phyloP scores from a whole-genome alignment of 2,329 filamentous ascomycete species.

The Fusarium dlaminii region DNA sequence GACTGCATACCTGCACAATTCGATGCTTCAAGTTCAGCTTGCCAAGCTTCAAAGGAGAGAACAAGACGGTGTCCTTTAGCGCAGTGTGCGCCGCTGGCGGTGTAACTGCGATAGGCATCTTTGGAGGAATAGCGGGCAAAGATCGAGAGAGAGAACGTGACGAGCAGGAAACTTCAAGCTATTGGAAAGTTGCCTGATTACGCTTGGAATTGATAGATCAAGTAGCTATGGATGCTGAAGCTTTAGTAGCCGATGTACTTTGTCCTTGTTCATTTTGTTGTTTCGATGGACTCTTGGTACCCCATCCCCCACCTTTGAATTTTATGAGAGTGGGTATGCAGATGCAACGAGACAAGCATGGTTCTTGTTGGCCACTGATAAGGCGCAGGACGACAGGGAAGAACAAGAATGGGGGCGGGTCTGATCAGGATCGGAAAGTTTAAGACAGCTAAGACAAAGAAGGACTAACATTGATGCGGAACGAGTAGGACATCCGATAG shows the following conservation, averaged over 20 bases:
- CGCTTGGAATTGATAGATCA: neutral
- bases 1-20: conserved; percentile 45
- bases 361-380: neutral
- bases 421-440: neutral
- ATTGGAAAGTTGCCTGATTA: neutral
- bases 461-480: fast-evolving
- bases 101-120: conserved; percentile 30
- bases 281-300: neutral
- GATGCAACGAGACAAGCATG: neutral
- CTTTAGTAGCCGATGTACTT: conserved; percentile 2
- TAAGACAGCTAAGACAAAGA: neutral
- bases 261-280: neutral
- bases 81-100: conserved; percentile 29
- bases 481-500: neutral
- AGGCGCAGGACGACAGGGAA: neutral
- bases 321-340: neutral
- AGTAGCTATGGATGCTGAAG: conserved; percentile 3
- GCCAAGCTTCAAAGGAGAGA: conserved; percentile 49
- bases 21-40: conserved; percentile 48
- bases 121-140: neutral
- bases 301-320: neutral
- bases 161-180: neutral
- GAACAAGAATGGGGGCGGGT: neutral
- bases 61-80: conserved; percentile 45
- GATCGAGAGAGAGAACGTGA: no score